Conservation (phyloP, 2,329 filamentous ascomycete species). For the Seiridium cupressi region DNA sequence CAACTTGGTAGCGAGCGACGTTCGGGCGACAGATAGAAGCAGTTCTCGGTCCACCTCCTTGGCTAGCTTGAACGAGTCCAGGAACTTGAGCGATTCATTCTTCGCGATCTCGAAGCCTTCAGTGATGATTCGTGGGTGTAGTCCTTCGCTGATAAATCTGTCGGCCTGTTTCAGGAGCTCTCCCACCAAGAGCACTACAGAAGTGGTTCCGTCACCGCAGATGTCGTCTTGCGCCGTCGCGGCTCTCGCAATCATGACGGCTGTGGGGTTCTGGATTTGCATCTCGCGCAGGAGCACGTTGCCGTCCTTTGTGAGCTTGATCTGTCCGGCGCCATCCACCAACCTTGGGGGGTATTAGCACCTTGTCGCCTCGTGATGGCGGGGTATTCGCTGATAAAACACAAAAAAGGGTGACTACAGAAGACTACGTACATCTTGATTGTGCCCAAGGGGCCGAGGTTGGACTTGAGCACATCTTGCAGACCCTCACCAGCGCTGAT, state of each 20-base stretch:
- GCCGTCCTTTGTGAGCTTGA: constrained; percentile 96
- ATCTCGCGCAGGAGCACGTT: constrained; percentile 78
- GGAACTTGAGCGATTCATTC: constrained; percentile 89
- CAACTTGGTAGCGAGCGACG: constrained; percentile 92
- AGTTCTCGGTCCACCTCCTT: constrained; percentile 91
- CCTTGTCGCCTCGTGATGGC: neutral
- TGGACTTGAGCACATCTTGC: constrained; percentile 93
- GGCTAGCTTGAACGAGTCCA: constrained; percentile 88
- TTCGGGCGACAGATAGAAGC: constrained; percentile 87
- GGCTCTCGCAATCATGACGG: constrained; percentile 78
- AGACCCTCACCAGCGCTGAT: constrained; percentile 93
- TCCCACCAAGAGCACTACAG: constrained; percentile 90
- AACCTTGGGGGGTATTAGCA: constrained; percentile 42
- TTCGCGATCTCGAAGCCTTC: constrained; percentile 98
- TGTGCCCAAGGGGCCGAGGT: constrained; percentile 88
- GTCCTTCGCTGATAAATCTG: constrained; percentile 91
- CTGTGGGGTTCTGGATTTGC: constrained; percentile 98
- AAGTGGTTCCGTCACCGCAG: constrained; percentile 95
- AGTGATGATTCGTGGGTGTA: constrained; percentile 94
- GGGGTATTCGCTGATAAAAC: neutral
- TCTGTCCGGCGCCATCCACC: constrained; percentile 72
- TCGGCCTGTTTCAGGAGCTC: constrained; percentile 98
- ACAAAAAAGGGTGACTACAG: neutral
- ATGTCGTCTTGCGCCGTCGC: constrained; percentile 98
- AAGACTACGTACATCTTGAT: constrained; percentile 76